Evolutionary conservation across 352 stramenopile species (phyloP), one percentile per base, ranked within the genome.

Genomic region (Phytophthora lateralis): DNA sequence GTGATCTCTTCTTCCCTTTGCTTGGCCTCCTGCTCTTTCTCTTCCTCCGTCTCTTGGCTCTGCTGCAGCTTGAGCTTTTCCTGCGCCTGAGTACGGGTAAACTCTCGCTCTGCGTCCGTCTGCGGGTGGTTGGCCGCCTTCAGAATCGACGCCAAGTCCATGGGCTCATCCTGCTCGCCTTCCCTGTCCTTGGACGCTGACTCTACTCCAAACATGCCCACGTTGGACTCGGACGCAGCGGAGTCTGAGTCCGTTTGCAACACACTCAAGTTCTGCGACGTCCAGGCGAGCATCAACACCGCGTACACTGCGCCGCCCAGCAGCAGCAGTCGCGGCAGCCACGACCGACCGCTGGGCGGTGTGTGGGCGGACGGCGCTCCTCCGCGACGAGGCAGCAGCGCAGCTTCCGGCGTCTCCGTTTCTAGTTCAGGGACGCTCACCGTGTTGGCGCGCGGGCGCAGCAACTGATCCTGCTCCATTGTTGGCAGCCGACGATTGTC

Each of bases 281-380:
- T 71, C 69, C 69, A 77, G 15, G 42, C 34, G 18, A 71, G 37
- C 55, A 77, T 64, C 37, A 63, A 1, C 47, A 63, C 35, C 4
- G 39, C 49, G 29, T 77, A 74, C 41, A 71, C 39, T 37, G 48
- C 60, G 18, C 62, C 55, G 32, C 38, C 39, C 44, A 74, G 1
- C 3, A 70, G 18, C 26, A 77, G 29, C n/a, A 69, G 24, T 12
- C 47, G 64, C 35, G 69, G 53, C 17, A 70, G 27, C 66, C 60
- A 71, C 15, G 45, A 42, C 11, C 44, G 35, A 1, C 55, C 46
- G 17, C 37, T 63, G 18, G 49, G 55, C 18, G 61, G 39, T 26
- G 55, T 18, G 47, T 66, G 60, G 7, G 49, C 20, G 6, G 60
- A 20, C 1, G 51, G 18, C 15, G 43, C 37, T n/a, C 20, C 18